Percentiles rank a stretch among this genome's conserved stretches.
phyloP scores from a whole-genome alignment of 495 filamentous ascomycete genomes.

The Daldinia grandis region DNA sequence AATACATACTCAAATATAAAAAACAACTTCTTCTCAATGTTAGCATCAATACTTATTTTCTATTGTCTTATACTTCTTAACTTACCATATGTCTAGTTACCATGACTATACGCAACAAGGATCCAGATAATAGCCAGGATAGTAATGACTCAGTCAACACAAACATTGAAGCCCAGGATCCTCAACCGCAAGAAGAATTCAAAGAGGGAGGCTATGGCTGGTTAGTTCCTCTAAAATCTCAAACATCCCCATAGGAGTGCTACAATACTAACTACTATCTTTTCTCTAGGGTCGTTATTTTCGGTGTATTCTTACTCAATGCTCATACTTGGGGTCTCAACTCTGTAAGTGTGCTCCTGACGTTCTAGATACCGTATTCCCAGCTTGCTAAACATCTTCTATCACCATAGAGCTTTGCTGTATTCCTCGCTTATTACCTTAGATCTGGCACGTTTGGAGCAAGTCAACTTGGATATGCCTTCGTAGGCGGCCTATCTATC shows the following conservation, averaged over 20 bases:
- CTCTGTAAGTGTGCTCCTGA: constrained; percentile 49
- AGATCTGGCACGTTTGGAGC: constrained; percentile 65
- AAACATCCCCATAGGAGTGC: background rate
- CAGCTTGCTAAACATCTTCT: constrained; percentile 10
- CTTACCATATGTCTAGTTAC: background rate
- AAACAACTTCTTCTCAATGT: background rate
- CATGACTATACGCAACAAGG: constrained; percentile 22
- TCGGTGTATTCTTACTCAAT: constrained; percentile 61
- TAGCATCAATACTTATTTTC: constrained; percentile 2
- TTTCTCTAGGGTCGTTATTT: constrained; percentile 58
- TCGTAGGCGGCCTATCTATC: constrained; percentile 75
- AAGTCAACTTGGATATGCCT: constrained; percentile 70
- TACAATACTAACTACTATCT: constrained; percentile 6
- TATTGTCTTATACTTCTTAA: background rate
- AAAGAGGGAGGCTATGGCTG: constrained; percentile 59
- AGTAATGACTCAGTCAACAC: constrained; percentile 17
- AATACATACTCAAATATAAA: background rate
- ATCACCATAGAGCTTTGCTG: constrained; percentile 63
- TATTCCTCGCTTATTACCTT: constrained; percentile 78
- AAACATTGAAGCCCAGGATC: constrained; percentile 3
- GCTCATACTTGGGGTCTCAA: constrained; percentile 70
- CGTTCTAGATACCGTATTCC: background rate
- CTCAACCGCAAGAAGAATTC: constrained; percentile 45
- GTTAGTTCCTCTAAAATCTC: constrained; percentile 35
- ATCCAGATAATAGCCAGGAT: constrained; percentile 6